Conservation (phyloP, 208 protist genomes). For the Blechomonas ayalai region DNA sequence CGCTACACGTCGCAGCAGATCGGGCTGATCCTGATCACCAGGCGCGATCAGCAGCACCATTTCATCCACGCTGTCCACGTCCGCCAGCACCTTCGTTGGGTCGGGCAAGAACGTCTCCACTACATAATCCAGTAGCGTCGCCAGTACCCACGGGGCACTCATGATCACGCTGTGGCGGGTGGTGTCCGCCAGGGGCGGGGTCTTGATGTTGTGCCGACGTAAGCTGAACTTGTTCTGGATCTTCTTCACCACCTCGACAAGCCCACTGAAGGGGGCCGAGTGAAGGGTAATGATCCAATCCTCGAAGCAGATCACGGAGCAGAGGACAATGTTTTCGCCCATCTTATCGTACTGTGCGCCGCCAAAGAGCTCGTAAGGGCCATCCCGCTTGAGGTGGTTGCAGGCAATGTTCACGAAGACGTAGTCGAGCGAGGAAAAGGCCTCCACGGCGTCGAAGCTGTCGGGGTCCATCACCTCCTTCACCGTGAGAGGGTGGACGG, state of each 20-base stretch:
- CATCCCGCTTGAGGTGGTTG: not conserved
- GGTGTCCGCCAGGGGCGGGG: not conserved
- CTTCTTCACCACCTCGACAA: slow-evolving; percentile 40
- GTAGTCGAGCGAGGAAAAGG: not conserved
- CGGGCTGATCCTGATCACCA: slow-evolving; percentile 69
- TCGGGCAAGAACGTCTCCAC: slow-evolving; percentile 66
- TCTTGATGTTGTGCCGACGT: not conserved
- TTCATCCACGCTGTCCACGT: slow-evolving; percentile 84
- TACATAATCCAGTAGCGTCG: slow-evolving; percentile 48
- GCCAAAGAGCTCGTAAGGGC: no score
- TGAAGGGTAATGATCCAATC: slow-evolving; percentile 56
- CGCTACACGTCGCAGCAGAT: slow-evolving; percentile 72
- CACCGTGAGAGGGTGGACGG: not conserved
- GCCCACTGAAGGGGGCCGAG: slow-evolving; percentile 36
- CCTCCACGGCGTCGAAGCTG: not conserved
- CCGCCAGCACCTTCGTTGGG: slow-evolving; percentile 55
- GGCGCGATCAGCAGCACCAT: slow-evolving; percentile 83
- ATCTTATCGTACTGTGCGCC: no score
- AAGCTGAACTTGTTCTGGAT: slow-evolving; percentile 18
- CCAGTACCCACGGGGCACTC: slow-evolving; percentile 14
- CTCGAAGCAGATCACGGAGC: slow-evolving; percentile 51
- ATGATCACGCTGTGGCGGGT: slow-evolving; percentile 1
- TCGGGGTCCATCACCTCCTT: not conserved
- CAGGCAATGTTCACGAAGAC: not conserved
- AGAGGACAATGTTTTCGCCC: no score